Percentiles rank a stretch among this genome's conserved stretches.
These are phyloP conservation scores for Globisporangium alternatum DNA, from an alignment of 352 stramenopile genomes.

Conservation along the genomic window DNA sequence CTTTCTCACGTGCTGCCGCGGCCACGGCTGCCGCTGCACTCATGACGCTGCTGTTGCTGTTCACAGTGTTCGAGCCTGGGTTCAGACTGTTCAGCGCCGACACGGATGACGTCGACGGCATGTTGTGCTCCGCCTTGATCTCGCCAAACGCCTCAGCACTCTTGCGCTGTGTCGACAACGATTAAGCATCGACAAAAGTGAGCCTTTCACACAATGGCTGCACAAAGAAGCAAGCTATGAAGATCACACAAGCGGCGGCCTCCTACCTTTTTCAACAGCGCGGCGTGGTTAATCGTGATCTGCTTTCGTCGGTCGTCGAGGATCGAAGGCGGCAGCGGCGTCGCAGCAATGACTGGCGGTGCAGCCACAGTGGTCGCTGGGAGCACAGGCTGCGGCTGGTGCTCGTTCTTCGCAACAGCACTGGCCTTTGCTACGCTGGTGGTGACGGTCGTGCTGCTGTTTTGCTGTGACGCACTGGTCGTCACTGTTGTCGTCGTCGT, in stretches of 20 bases:
- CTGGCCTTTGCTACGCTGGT: neutral
- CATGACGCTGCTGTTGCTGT: slow-evolving; percentile 25
- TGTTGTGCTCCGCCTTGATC: slow-evolving; percentile 28
- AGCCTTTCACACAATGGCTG: neutral
- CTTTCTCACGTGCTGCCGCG: slow-evolving; percentile 59
- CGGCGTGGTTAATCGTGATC: slow-evolving; percentile 19
- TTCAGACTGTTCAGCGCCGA: slow-evolving; percentile 24
- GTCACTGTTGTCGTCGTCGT: slow-evolving; percentile 11
- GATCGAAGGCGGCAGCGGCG: slow-evolving; percentile 12
- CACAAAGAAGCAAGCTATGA: neutral
- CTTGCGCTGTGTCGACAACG: slow-evolving; percentile 37
- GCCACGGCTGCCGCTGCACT: slow-evolving; percentile 25
- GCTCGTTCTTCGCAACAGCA: slow-evolving; percentile 7
- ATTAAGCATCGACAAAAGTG: neutral
- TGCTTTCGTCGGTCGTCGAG: slow-evolving; percentile 28
- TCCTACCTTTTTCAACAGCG: slow-evolving; percentile 33
- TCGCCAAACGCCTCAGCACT: slow-evolving; percentile 42
- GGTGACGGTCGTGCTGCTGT: neutral
- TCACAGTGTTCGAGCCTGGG: slow-evolving; percentile 24
- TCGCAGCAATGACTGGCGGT: slow-evolving; percentile 1
- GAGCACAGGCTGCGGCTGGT: slow-evolving; percentile 1
- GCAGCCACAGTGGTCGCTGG: neutral
- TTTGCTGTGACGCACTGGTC: neutral
- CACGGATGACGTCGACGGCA: slow-evolving; percentile 17
- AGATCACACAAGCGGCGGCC: too few species aligned